Conservation (phyloP, 495 filamentous ascomycete genomes). For the Chlorociboria aeruginascens region DNA sequence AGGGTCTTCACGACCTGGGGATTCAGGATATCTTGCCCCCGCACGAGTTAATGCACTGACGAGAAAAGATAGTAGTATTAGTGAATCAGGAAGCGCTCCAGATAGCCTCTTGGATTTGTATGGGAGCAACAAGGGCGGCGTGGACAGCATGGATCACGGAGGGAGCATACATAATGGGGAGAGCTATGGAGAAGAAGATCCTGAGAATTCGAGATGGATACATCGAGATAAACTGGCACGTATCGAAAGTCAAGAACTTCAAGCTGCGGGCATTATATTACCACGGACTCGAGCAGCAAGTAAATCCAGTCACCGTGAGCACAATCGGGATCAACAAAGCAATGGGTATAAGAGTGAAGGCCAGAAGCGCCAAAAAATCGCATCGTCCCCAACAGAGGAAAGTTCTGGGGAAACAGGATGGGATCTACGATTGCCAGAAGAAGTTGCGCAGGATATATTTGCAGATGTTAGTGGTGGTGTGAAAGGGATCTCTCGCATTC, state of each 20-base stretch:
- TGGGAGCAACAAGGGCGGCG: conserved; percentile 20
- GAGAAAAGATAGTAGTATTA: conserved; percentile 34
- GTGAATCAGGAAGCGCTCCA: conserved; percentile 41
- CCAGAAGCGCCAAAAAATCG: conserved; percentile 30
- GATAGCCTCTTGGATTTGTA: conserved; percentile 47
- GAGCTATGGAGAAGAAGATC: conserved; percentile 18
- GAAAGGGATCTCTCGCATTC: conserved; percentile 59
- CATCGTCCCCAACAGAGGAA: conserved; percentile 33
- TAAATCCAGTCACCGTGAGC: conserved; percentile 42
- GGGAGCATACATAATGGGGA: conserved; percentile 15
- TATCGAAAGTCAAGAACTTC: conserved; percentile 88
- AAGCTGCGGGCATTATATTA: conserved; percentile 69
- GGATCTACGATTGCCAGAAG: conserved; percentile 71
- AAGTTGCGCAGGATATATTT: conserved; percentile 57
- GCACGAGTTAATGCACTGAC: conserved; percentile 22
- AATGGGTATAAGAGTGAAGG: conserved; percentile 25
- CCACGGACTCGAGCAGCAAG: conserved; percentile 49
- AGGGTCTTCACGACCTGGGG: conserved; percentile 1
- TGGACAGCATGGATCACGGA: conserved; percentile 23
- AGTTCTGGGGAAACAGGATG: conserved; percentile 30
- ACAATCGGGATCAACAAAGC: conserved; percentile 37
- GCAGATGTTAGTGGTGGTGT: conserved; percentile 25
- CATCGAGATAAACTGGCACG: conserved; percentile 88
- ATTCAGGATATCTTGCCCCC: conserved; percentile 13
- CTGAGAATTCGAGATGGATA: conserved; percentile 75